Evolutionary conservation across 2,329 filamentous ascomycete genomes (phyloP).

Genomic region (Daldinia sp.): DNA sequence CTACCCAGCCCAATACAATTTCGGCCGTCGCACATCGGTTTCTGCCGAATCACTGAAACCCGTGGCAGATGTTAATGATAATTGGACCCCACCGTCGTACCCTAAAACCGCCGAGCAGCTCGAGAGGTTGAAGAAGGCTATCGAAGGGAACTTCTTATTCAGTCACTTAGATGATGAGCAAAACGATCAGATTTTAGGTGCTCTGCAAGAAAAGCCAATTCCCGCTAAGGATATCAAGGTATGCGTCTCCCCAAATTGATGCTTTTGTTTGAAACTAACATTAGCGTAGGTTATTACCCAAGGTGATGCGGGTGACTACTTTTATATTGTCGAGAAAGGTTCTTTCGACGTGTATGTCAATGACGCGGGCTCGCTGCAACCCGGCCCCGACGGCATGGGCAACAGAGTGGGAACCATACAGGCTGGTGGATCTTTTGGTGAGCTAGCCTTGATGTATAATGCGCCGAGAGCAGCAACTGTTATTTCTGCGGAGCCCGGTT

Average conservation of each 20-base stretch:
- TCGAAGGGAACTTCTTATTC: conserved; percentile 93
- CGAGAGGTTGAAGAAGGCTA: conserved; percentile 80
- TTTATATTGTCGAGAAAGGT: conserved; percentile 95
- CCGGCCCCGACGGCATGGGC: conserved; percentile 85
- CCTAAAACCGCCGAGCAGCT: conserved; percentile 87
- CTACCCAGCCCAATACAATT: conserved; percentile 93
- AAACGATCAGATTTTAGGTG: conserved; percentile 85
- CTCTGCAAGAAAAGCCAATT: conserved; percentile 93
- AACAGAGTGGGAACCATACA: conserved; percentile 84
- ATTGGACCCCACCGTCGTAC: conserved; percentile 89
- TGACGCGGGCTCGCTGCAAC: conserved; percentile 77
- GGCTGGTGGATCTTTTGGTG: conserved; percentile 93
- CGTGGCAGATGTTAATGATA: conserved; percentile 82
- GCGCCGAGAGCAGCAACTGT: conserved; percentile 95
- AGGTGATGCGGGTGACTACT: conserved; percentile 95
- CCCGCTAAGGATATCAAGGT: conserved; percentile 87
- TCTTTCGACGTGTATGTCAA: conserved; percentile 94
- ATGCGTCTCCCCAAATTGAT: conserved; percentile 34
- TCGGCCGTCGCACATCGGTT: conserved; percentile 92
- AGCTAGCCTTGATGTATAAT: conserved; percentile 98
- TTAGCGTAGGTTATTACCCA: conserved; percentile 86
- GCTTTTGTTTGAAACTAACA: conserved; percentile 42
- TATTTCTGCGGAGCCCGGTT: conserved; percentile 80
- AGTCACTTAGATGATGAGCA: conserved; percentile 95
- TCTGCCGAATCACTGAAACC: conserved; percentile 97